These are phyloP conservation scores for Phytophthora hibernalis DNA, from an alignment of 352 stramenopile species.

Conservation along the genomic window DNA sequence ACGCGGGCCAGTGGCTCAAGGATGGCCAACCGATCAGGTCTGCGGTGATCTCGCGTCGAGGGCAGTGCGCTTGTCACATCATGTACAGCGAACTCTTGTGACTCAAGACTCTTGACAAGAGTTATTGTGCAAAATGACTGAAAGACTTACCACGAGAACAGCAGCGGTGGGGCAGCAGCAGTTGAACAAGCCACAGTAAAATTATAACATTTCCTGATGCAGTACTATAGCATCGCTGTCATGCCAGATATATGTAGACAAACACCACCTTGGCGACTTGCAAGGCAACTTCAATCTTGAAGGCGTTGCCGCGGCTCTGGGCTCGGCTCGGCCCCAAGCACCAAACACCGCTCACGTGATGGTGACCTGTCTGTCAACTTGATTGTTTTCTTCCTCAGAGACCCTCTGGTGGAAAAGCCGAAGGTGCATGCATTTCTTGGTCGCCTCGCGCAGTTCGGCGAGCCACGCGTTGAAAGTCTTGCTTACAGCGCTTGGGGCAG, in stretches of 20 bases:
- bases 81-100: too few relatives aligned
- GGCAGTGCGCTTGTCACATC: conserved; percentile 16
- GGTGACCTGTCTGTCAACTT: conserved; percentile 38
- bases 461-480: not conserved
- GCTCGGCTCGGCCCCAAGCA: too few relatives aligned
- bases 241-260: too few relatives aligned
- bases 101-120: not conserved
- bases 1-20: conserved; percentile 6
- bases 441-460: not conserved
- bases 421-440: not conserved
- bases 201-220: not conserved
- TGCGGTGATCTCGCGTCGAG: not conserved
- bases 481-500: not conserved
- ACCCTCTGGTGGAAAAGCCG: conserved; percentile 19
- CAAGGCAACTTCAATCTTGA: conserved; percentile 13
- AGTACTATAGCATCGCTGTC: too few relatives aligned
- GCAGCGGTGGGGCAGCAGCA: not conserved
- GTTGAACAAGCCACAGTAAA: not conserved
- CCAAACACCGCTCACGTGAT: conserved; percentile 8
- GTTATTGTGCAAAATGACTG: conserved; percentile 8
- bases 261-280: conserved; percentile 2
- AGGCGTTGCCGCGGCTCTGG: not conserved
- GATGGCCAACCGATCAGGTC: not conserved
- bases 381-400: conserved; percentile 34
- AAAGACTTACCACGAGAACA: conserved; percentile 12